phyloP scores from a whole-genome alignment of 2,329 filamentous ascomycete genomes.

The Cladosporium velox region DNA sequence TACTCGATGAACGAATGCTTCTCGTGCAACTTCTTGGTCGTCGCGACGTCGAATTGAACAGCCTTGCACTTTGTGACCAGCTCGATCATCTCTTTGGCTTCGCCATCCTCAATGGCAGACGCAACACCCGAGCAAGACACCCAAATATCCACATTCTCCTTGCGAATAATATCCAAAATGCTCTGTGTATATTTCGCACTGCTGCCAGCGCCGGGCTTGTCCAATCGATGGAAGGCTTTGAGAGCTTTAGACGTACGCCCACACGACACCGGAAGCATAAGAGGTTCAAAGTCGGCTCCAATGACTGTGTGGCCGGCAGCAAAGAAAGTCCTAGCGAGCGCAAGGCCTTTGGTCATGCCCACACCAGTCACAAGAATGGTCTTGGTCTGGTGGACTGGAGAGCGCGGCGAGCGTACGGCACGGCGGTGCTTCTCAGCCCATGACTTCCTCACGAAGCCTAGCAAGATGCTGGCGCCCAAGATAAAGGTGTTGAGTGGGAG shows the following conservation, averaged over 20 bases:
- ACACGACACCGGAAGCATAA: conserved; percentile 39
- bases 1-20: conserved; percentile 67
- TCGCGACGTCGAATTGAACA: conserved; percentile 62
- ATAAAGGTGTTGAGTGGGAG: conserved; percentile 55
- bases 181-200: conserved; percentile 56
- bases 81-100: conserved; percentile 64
- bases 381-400: conserved; percentile 46
- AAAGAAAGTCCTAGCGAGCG: conserved; percentile 66
- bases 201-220: conserved; percentile 38
- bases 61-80: conserved; percentile 59
- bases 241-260: conserved; percentile 63
- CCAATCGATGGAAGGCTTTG: conserved; percentile 55
- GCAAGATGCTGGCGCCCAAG: conserved; percentile 42
- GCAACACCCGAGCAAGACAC: conserved; percentile 71
- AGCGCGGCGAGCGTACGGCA: conserved; percentile 30
- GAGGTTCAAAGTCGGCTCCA: conserved; percentile 64
- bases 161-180: conserved; percentile 60
- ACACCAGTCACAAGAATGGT: conserved; percentile 72
- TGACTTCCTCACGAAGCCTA: conserved; percentile 35
- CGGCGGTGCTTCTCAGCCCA: conserved; percentile 31
- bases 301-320: conserved; percentile 68
- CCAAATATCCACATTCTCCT: conserved; percentile 69
- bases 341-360: conserved; percentile 70
- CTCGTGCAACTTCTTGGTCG: conserved; percentile 62
- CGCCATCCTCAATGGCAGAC: conserved; percentile 66